Conservation (phyloP, 192 early-diverging fungal species). For the Podila horticola region DNA sequence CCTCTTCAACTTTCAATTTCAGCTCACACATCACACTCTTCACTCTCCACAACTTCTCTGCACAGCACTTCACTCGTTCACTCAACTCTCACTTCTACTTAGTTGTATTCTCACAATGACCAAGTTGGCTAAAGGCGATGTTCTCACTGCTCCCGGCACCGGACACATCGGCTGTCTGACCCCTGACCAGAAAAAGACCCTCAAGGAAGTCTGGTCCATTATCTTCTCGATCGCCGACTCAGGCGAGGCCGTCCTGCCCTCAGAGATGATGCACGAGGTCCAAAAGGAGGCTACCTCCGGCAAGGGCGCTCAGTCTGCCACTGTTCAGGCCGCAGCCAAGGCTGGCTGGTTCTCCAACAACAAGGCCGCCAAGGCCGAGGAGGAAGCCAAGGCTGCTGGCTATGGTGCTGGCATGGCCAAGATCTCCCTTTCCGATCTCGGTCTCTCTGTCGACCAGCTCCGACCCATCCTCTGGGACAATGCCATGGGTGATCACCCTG, state of each 20-base stretch:
- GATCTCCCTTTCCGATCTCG: constrained; percentile 13
- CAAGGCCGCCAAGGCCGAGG: constrained; percentile 14
- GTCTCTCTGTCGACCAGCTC: constrained; percentile 17
- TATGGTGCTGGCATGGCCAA: constrained; percentile 25
- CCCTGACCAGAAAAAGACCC: constrained; percentile 6
- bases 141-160: constrained; percentile 3
- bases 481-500: constrained; percentile 14
- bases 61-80: too few species aligned
- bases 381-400: constrained; percentile 10
- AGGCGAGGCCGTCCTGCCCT: constrained; percentile 17
- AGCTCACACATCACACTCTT: too few species aligned
- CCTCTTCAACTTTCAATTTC: too few species aligned
- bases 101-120: too few species aligned
- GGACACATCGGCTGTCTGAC: constrained; percentile 5
- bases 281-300: constrained; percentile 5
- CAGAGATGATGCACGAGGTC: constrained; percentile 15
- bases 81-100: too few species aligned
- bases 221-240: constrained; percentile 26
- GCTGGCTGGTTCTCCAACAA: constrained; percentile 17
- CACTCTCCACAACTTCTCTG: too few species aligned
- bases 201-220: constrained; percentile 15
- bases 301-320: constrained; percentile 3
- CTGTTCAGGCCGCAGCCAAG: constrained; percentile 14
- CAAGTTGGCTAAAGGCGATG: too few species aligned
- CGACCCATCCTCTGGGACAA: constrained; percentile 16